Evolutionary conservation across 768 basidiomycete genomes (phyloP).

Genomic region (Russula brevipes): DNA sequence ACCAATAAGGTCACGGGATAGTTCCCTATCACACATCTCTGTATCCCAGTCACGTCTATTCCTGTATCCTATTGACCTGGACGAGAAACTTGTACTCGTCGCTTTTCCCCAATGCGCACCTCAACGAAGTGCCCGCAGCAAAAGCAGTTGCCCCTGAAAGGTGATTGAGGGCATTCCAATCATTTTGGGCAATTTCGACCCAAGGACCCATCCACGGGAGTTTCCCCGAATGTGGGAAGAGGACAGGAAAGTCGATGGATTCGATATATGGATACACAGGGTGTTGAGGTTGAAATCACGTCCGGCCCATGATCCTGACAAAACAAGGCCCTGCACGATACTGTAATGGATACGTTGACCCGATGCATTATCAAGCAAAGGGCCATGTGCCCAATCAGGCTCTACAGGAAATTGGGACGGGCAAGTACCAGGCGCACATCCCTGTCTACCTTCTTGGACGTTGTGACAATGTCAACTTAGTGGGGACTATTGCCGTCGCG

Average conservation of each 20-base stretch:
- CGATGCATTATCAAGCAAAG: slow-evolving; percentile 50
- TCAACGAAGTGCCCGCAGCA: no score
- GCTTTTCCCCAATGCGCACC: neutral
- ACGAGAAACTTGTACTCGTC: neutral
- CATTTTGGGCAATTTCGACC: no score
- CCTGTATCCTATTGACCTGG: neutral
- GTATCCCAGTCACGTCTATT: slow-evolving; percentile 1
- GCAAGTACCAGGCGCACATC: slow-evolving; percentile 53
- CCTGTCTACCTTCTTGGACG: neutral
- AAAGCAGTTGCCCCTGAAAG: no score
- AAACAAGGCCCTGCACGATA: slow-evolving; percentile 16
- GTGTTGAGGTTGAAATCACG: neutral
- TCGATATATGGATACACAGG: no score
- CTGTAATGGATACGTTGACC: slow-evolving; percentile 38
- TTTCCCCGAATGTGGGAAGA: no score
- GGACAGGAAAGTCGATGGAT: no score
- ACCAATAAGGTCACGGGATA: slow-evolving; percentile 34
- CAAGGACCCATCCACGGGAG: no score
- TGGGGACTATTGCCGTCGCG: slow-evolving; percentile 56
- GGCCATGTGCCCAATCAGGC: slow-evolving; percentile 53
- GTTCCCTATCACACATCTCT: neutral
- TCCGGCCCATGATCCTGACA: neutral
- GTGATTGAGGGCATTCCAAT: no score
- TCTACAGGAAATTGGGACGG: slow-evolving; percentile 65
- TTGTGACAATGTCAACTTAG: slow-evolving; percentile 31